These are phyloP conservation scores for Fusarium kyushuense DNA, from an alignment of 2,329 filamentous ascomycete genomes.

Conservation along the genomic window DNA sequence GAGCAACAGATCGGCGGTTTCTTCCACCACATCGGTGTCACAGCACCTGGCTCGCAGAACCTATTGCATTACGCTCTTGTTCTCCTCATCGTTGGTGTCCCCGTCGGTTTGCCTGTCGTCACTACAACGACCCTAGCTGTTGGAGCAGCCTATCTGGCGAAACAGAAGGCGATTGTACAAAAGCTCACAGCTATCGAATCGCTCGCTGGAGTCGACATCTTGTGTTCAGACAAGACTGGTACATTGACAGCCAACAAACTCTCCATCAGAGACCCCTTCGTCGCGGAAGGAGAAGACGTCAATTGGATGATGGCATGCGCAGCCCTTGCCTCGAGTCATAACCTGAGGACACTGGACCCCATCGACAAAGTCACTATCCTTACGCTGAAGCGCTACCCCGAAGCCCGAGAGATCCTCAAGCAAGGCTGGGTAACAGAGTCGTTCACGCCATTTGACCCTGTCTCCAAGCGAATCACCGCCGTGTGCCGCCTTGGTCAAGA, in stretches of 20 bases:
- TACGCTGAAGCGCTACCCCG: conserved; percentile 29
- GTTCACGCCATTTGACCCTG: conserved; percentile 26
- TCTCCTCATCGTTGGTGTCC: conserved; percentile 34
- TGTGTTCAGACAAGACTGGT: conserved; percentile 34
- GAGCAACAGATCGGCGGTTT: conserved; percentile 18
- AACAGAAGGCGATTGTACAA: conserved; percentile 32
- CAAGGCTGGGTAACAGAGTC: conserved; percentile 29
- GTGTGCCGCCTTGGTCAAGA: conserved; percentile 23
- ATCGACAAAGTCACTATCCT: conserved; percentile 36
- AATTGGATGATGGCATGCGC: conserved; percentile 40
- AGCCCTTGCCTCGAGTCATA: conserved; percentile 22
- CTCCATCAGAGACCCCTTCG: conserved; percentile 29
- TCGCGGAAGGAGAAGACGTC: conserved; percentile 26
- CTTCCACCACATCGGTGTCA: conserved; percentile 28
- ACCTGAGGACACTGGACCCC: conserved; percentile 9
- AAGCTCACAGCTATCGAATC: conserved; percentile 24
- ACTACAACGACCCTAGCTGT: conserved; percentile 35
- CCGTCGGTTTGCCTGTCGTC: conserved; percentile 31
- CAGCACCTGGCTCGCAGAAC: conserved; percentile 27
- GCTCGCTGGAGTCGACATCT: conserved; percentile 26
- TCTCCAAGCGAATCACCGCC: conserved; percentile 28
- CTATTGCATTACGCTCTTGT: conserved; percentile 31
- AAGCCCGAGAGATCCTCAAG: conserved; percentile 30
- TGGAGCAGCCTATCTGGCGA: conserved; percentile 25
- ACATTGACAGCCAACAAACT: conserved; percentile 28